Conservation (phyloP, 352 stramenopile species). For the Globisporangium irregulare region DNA sequence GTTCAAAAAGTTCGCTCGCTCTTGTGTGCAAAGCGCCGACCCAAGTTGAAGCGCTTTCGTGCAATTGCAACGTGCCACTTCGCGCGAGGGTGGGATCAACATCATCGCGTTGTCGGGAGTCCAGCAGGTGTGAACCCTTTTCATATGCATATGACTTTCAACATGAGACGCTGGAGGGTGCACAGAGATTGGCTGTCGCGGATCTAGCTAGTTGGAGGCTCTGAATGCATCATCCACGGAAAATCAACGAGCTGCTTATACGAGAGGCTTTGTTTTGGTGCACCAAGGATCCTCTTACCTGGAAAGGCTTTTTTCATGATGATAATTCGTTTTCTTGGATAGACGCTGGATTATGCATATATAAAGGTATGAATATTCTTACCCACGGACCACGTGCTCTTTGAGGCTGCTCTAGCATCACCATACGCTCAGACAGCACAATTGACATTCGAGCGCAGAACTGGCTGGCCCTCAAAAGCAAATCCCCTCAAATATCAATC, state of each 20-base stretch:
- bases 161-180: too few species aligned
- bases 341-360: background rate
- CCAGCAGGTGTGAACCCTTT: background rate
- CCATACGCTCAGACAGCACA: background rate
- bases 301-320: background rate
- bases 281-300: background rate
- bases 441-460: background rate
- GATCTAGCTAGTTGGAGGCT: too few species aligned
- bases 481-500: background rate
- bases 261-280: background rate
- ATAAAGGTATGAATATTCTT: background rate
- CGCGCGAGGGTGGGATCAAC: background rate
- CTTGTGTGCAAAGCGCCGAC: background rate
- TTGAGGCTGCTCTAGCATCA: background rate
- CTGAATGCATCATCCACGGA: background rate
- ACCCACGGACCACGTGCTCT: background rate
- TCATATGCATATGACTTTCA: background rate
- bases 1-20: background rate
- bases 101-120: background rate
- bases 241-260: background rate
- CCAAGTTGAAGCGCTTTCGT: constrained; percentile 1
- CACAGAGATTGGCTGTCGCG: too few species aligned
- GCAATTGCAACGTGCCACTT: background rate
- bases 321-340: background rate
- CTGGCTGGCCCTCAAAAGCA: background rate